These are phyloP conservation scores for Melampsora larici-populina DNA, from an alignment of 1,284 basidiomycete genomes.

Conservation along the genomic window DNA sequence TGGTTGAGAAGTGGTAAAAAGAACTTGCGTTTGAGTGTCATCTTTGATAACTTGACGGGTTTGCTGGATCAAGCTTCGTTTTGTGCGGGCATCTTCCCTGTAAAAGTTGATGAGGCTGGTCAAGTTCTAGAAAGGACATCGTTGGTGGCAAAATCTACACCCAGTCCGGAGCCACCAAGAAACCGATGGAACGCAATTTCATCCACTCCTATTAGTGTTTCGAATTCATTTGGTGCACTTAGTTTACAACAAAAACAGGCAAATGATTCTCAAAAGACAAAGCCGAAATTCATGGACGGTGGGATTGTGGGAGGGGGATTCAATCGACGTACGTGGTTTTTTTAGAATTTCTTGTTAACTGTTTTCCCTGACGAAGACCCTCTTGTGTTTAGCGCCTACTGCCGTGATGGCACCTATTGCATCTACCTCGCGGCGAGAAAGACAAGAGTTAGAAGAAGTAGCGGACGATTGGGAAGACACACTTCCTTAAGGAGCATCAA, in stretches of 20 bases:
- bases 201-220: not conserved
- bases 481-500: not conserved
- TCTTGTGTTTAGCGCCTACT: conserved; percentile 8
- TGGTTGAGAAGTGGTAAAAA: not conserved
- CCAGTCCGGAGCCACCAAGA: not conserved
- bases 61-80: not conserved
- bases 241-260: not conserved
- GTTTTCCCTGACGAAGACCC: too few species aligned
- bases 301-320: conserved; percentile 29
- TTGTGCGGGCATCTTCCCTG: conserved; percentile 1
- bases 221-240: conserved; percentile 11
- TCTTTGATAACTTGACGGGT: not conserved
- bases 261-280: not conserved
- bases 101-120: conserved; percentile 1
- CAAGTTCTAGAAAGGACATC: conserved; percentile 7
- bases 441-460: conserved; percentile 1
- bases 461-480: not conserved
- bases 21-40: not conserved
- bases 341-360: too few species aligned
- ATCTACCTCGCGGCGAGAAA: conserved; percentile 6
- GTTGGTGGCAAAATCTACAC: not conserved
- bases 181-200: not conserved
- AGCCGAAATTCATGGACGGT: not conserved
- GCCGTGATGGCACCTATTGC: conserved; percentile 19
- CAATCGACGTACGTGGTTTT: conserved; percentile 19